These are phyloP conservation scores for Rhizopogon salebrosus DNA, from an alignment of 768 basidiomycete genomes.

Conservation along the genomic window DNA sequence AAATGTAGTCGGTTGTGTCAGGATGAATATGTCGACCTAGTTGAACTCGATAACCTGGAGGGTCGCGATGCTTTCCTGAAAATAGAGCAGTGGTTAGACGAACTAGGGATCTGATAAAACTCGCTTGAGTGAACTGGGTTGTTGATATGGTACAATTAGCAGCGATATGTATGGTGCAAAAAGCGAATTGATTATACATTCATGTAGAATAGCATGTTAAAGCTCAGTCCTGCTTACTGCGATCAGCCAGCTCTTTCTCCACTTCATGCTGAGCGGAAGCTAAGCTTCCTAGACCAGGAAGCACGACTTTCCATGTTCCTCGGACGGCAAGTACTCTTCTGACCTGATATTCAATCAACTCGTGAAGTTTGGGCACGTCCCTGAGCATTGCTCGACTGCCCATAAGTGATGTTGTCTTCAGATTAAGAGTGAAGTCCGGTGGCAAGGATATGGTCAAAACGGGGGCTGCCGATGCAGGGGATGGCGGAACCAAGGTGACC, in stretches of 20 bases:
- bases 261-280: constrained; percentile 19
- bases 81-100: constrained; percentile 52
- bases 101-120: constrained; percentile 41
- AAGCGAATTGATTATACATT: neutral
- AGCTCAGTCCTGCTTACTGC: neutral
- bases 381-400: constrained; percentile 97
- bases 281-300: constrained; percentile 56
- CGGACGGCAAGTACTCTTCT: constrained; percentile 54
- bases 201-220: neutral
- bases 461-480: constrained; percentile 46
- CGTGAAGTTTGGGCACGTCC: constrained; percentile 95
- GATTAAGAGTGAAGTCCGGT: constrained; percentile 80
- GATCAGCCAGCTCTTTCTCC: constrained; percentile 22
- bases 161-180: neutral
- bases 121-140: neutral
- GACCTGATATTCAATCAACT: constrained; percentile 85
- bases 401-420: constrained; percentile 87
- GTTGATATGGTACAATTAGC: neutral
- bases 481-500: constrained; percentile 63
- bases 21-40: constrained; percentile 34
- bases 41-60: constrained; percentile 30
- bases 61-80: constrained; percentile 34
- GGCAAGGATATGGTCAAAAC: constrained; percentile 69
- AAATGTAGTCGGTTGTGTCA: constrained; percentile 36
- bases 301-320: constrained; percentile 60